Evolutionary conservation across 352 stramenopile genomes (phyloP), one percentile per base, ranked within the genome.

Genomic region (Phytophthora macrochlamydospora): DNA sequence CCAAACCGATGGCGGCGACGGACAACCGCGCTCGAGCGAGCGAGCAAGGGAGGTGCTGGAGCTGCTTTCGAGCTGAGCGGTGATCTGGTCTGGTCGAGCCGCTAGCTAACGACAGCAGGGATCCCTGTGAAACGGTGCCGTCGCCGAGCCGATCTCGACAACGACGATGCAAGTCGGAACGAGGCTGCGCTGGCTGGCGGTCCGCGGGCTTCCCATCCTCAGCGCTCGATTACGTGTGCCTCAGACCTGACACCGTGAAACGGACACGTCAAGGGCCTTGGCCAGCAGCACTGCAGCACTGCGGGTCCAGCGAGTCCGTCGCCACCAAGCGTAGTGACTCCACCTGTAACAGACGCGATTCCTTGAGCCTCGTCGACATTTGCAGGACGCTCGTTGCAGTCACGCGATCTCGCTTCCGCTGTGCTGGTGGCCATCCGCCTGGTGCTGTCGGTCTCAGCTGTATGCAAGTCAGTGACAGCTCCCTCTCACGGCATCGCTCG

Each of bases 381-480:
- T 24, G 18, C 18, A n/a, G 43, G 6, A 49, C 43, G 29, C 29
- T 49, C 40, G 40, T 29, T 7, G 13, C 29, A 11, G 43, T 28
- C 43, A 40, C 9, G 35, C 9, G 6, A 40, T 40, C 6, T 40
- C 18, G 43, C 12, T 28, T 28, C 29, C n/a, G 5, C 14, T 43
- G 30, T 52, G 30, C 31, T 56, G 59, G 44, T 42, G 24, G 13
- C 14, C 43, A 49, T 49, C 43, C 43, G 18, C 43, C 43, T 38
- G 56, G 32, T 35, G 11, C 50, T 40, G 57, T 51, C 49, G 45
- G 40, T 50, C 57, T 18, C 48, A 68, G 66, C 59, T 53, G 59
- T 68, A 73, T 69, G 48, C 40, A 45, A 51, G 37, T 52, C 51
- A 69, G 18, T 13, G 35, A 56, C 13, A 28, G 29, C 56, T 52